Percentiles rank a stretch among this genome's conserved stretches.
phyloP scores from a whole-genome alignment of 768 basidiomycete genomes.

The Punctularia strigosozonata region DNA sequence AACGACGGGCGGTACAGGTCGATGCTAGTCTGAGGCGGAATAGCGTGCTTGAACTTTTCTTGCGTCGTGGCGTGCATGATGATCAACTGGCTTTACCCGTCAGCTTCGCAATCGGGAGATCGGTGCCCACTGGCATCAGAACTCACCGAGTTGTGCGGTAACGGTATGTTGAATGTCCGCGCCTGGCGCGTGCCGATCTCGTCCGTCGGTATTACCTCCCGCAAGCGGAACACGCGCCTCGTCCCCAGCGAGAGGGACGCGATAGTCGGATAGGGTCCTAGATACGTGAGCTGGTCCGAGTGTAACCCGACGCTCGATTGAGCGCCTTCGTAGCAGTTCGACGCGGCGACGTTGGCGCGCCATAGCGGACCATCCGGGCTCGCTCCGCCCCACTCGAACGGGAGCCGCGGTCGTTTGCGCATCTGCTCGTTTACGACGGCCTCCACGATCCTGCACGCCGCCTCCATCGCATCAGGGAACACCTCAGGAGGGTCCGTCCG shows the following conservation, averaged over 20 bases:
- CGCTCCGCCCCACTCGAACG: conserved; percentile 51
- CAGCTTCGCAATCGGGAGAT: conserved; percentile 1
- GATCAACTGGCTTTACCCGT: conserved; percentile 34
- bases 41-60: conserved; percentile 70
- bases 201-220: conserved; percentile 63
- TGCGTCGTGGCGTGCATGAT: conserved; percentile 85
- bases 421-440: conserved; percentile 61
- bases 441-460: conserved; percentile 64
- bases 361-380: conserved; percentile 24
- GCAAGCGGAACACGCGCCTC: conserved; percentile 55
- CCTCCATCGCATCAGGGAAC: conserved; percentile 67
- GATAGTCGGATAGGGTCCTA: conserved; percentile 79
- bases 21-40: conserved; percentile 59
- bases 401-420: conserved; percentile 43
- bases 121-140: not conserved
- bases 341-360: conserved; percentile 78
- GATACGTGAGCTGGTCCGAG: conserved; percentile 69
- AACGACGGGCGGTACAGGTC: conserved; percentile 59
- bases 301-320: conserved; percentile 77
- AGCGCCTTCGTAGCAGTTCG: conserved; percentile 76
- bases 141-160: conserved; percentile 69
- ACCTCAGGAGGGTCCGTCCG: conserved; percentile 37
- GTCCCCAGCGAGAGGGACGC: conserved; percentile 76
- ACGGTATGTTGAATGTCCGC: conserved; percentile 65
- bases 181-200: conserved; percentile 45